Conservation (phyloP, 768 basidiomycete genomes). For the Lactarius deliciosus region DNA sequence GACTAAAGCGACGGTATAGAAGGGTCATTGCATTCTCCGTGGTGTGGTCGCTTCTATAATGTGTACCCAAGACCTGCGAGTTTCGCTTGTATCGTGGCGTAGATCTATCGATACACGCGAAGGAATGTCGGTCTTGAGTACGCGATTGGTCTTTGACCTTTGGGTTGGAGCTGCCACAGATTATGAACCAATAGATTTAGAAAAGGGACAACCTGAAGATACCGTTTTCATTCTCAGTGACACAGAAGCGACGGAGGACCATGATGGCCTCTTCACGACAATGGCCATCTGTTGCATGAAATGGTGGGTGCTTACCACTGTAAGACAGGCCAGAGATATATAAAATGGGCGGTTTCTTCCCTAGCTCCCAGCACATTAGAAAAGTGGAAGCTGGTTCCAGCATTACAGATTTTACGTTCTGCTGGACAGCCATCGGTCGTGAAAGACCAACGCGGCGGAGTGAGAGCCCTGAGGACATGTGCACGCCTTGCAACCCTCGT, state of each 20-base stretch:
- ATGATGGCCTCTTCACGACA: conserved; percentile 59
- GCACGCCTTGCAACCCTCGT: too few relatives aligned
- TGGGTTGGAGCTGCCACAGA: conserved; percentile 73
- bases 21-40: background rate
- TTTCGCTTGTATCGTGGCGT: conserved; percentile 23
- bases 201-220: conserved; percentile 28
- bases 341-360: too few relatives aligned
- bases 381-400: too few relatives aligned
- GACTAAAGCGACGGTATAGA: conserved; percentile 12
- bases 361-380: too few relatives aligned
- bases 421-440: too few relatives aligned
- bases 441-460: too few relatives aligned
- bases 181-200: conserved; percentile 14
- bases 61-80: background rate
- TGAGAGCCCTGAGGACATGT: background rate
- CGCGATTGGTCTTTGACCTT: conserved; percentile 80
- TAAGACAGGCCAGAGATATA: too few relatives aligned
- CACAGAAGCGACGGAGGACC: conserved; percentile 58
- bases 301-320: conserved; percentile 44
- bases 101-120: conserved; percentile 18
- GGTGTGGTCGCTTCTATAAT: background rate
- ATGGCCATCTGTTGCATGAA: conserved; percentile 58
- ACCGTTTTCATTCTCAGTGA: conserved; percentile 94
- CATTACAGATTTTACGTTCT: too few relatives aligned
- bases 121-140: conserved; percentile 79